A percentile compares a stretch with the other conserved stretches of the same genome.
Evolutionary conservation across 1,284 basidiomycete genomes (phyloP).

Genomic region (Cystobasidium pallidum): DNA sequence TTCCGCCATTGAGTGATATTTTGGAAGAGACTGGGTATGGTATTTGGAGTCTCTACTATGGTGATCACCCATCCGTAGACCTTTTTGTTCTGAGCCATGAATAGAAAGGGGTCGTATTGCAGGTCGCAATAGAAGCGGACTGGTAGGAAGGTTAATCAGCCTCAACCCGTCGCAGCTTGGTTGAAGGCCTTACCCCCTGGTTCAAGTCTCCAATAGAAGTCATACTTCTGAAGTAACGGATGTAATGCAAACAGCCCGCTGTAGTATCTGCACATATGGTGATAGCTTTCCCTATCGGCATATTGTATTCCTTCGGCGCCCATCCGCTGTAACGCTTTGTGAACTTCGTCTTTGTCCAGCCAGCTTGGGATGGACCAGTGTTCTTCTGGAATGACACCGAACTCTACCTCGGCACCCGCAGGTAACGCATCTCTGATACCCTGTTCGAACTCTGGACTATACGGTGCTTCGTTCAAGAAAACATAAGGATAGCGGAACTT

Average conservation of each 20-base stretch:
- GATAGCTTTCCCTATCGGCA: constrained; percentile 51
- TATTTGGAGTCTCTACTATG: constrained; percentile 56
- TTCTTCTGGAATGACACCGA: constrained; percentile 43
- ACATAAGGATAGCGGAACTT: constrained; percentile 51
- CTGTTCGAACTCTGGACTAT: constrained; percentile 46
- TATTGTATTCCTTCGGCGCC: constrained; percentile 49
- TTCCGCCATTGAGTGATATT: constrained; percentile 53
- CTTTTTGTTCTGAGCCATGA: constrained; percentile 48
- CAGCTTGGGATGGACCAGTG: constrained; percentile 50
- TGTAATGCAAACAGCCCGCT: constrained; percentile 51
- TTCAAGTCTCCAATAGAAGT: constrained; percentile 59
- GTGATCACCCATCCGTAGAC: constrained; percentile 57
- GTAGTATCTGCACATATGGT: constrained; percentile 51
- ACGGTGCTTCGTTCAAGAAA: constrained; percentile 47
- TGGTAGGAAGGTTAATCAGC: constrained; percentile 19
- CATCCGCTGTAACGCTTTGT: constrained; percentile 46
- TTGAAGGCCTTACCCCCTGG: constrained; percentile 53
- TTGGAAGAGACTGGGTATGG: constrained; percentile 56
- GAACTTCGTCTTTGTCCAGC: constrained; percentile 44
- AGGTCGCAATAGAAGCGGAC: constrained; percentile 56
- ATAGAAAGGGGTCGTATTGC: constrained; percentile 57
- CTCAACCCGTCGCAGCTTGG: too few species aligned
- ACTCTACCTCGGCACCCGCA: constrained; percentile 45
- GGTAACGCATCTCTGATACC: constrained; percentile 43
- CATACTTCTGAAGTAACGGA: constrained; percentile 52